phyloP scores from a whole-genome alignment of 345 rosid species.

The Rhizophora mangle region DNA sequence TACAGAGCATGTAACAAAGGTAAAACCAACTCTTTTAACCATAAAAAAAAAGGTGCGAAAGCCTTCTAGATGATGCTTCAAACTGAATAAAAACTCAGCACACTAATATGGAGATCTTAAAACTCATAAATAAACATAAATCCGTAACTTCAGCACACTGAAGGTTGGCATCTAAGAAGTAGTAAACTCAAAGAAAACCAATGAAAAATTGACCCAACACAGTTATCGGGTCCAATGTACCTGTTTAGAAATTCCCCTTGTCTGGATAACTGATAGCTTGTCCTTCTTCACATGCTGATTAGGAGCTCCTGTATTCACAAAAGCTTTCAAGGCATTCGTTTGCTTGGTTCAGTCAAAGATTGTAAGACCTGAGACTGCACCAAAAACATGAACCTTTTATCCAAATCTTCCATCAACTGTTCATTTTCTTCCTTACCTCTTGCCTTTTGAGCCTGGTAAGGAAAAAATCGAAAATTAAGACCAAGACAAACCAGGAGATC shows the following conservation, averaged over 20 bases:
- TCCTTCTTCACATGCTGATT: constrained; percentile 36
- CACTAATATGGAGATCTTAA: too few species aligned
- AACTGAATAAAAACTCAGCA: too few species aligned
- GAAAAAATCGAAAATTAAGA: not conserved
- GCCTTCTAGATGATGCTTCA: too few species aligned
- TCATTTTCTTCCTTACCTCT: constrained; percentile 79
- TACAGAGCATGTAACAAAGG: not conserved
- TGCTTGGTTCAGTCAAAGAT: constrained; percentile 62
- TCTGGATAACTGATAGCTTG: constrained; percentile 21
- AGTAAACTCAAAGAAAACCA: not conserved
- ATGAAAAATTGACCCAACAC: not conserved
- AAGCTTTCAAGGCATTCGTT: constrained; percentile 58
- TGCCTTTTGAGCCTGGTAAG: constrained; percentile 76
- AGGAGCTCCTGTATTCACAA: constrained; percentile 38
- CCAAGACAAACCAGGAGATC: not conserved
- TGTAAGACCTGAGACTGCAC: constrained; percentile 53
- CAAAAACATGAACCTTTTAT: constrained; percentile 60
- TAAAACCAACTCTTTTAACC: not conserved
- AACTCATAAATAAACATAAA: not conserved
- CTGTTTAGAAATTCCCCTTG: constrained; percentile 32
- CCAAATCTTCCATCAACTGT: constrained; percentile 73
- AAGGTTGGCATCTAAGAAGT: not conserved
- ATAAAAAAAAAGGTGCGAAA: not conserved
- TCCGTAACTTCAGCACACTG: not conserved
- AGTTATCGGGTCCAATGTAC: constrained; percentile 20